phyloP scores from a whole-genome alignment of 2,329 filamentous ascomycete genomes.

The Clonostachys solani region DNA sequence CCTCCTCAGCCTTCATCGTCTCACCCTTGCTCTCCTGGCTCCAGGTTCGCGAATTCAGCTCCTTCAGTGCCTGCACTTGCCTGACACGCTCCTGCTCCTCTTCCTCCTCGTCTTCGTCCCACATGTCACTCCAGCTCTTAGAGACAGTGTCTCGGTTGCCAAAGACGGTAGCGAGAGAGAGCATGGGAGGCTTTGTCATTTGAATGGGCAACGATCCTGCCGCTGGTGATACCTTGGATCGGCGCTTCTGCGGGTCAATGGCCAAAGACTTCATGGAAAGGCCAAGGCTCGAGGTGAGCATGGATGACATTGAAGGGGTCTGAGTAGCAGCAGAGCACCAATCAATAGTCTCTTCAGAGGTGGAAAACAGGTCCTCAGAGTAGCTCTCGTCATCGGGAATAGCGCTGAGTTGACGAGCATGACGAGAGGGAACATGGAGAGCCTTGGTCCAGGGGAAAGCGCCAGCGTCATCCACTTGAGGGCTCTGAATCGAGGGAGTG shows the following conservation, averaged over 20 bases:
- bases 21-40: slow-evolving; percentile 64
- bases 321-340: slow-evolving; percentile 77
- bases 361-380: slow-evolving; percentile 79
- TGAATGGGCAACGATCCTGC: slow-evolving; percentile 73
- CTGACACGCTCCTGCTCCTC: slow-evolving; percentile 62
- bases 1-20: slow-evolving; percentile 10
- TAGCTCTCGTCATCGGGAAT: slow-evolving; percentile 81
- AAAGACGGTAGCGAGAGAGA: slow-evolving; percentile 76
- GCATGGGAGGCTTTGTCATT: slow-evolving; percentile 69
- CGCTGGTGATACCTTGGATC: slow-evolving; percentile 28
- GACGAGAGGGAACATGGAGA: slow-evolving; percentile 68
- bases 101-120: slow-evolving; percentile 86
- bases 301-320: slow-evolving; percentile 78
- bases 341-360: slow-evolving; percentile 66
- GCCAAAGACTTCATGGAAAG: slow-evolving; percentile 74
- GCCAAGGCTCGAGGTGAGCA: slow-evolving; percentile 77
- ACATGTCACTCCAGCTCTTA: slow-evolving; percentile 99
- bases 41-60: slow-evolving; percentile 72
- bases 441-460: slow-evolving; percentile 96
- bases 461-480: slow-evolving; percentile 66
- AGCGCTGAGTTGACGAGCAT: slow-evolving; percentile 77
- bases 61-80: slow-evolving; percentile 47
- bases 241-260: slow-evolving; percentile 35
- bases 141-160: slow-evolving; percentile 78
- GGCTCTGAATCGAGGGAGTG: slow-evolving; percentile 90